Evolutionary conservation across 352 stramenopile species (phyloP), one percentile per base, ranked within the genome.

Genomic region (Phytophthora sansomeana): DNA sequence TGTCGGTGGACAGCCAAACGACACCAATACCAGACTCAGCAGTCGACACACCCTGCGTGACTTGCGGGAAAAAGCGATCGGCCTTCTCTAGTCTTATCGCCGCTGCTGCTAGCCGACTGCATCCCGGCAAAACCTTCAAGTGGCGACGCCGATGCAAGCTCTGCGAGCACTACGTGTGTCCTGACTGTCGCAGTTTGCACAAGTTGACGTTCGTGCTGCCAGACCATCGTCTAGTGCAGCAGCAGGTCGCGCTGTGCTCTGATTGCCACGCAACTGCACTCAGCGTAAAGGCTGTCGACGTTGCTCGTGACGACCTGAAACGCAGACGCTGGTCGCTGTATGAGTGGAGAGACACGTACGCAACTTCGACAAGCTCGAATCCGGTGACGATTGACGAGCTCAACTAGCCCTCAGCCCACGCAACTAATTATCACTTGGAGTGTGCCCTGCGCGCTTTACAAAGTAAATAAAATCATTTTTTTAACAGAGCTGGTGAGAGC

Each of bases 101-200:
- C 38, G 26, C 56, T 44, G 52, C 57, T 32, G 56, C 50, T 17
- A 68, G 43, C 35, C 50, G 60, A 10, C 39, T 71, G 8, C 55
- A 28, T 7, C 19, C 28, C 4, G 26, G 41, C 9, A 76, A 69
- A 17, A 61, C 43, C 6, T 63, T 67, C n/a, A 58, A 43, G 3
- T 66, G 61, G 39, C 54, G 57, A 52, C 62, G 58, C 21, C 44
- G 46, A n/a, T 84, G 78, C 43, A 72, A 75, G 11, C 47, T 87
- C 5, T 87, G 78, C 61, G 54, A 65, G n/a, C 68, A 57, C 11
- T 68, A 78, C 58, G 76, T 87, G 58, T 87, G 76, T 62, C 75
- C 76, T n/a, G 42, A 69, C 17, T 87, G 76, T 58, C 74, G 74
- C 32, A 75, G 72, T 24, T 69, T 77, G 47, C 73, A 78, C 29